Base-by-base conservation (phyloP, 2,329 filamentous ascomycete species). In the Sphaerostilbella broomeana region DNA sequence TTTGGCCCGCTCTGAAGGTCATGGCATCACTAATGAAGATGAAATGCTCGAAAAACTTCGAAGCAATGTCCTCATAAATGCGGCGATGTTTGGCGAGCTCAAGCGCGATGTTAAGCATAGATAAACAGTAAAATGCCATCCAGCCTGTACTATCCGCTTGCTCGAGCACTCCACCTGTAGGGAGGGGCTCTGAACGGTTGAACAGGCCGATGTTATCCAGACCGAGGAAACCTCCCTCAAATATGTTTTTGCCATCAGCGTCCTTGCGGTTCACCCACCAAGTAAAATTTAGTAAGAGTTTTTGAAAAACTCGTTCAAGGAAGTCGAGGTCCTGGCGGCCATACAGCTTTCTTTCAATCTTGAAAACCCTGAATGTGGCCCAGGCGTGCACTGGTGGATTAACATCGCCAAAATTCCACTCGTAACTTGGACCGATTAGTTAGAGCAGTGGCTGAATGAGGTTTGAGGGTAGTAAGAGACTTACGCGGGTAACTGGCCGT, bases 181-280 rank as follows among this genome's bases (percentile, higher is more conserved):
- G 90, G 26, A 97, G 68, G 18, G 92, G 89, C 60, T 97, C 90
- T 0, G 90, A 97, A 31, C 90, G 84, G 64, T 97, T 97, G 75
- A 97, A 97, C 24, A 97, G 68, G 38, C 92, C 92, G 60, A 97
- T 97, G 59, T 97, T 97, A 75, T 97, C 90, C 37, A 97, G 70
- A 31, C 90, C 90, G 6, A 97, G 70, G 71, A 97, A 97, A 29
- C 90, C 90, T 50, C 90, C 92, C 58, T 97, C 92, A 51, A 97
- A 97, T 19, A 97, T 84, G 55, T 97, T 95, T 68, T 97, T 97
- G 54, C 88, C 90, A 8, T 95, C 86, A 9, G 76, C 75, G 54
- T 97, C 90, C 64, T 97, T 97, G 43, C 90, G 84, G 60, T 97
- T 97, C 15, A 95, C 90, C 90, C 90, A 97, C 92, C 92, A 97